These are phyloP conservation scores for Sporothrix brunneoviolacea DNA, from an alignment of 2,329 filamentous ascomycete genomes.

Conservation along the genomic window DNA sequence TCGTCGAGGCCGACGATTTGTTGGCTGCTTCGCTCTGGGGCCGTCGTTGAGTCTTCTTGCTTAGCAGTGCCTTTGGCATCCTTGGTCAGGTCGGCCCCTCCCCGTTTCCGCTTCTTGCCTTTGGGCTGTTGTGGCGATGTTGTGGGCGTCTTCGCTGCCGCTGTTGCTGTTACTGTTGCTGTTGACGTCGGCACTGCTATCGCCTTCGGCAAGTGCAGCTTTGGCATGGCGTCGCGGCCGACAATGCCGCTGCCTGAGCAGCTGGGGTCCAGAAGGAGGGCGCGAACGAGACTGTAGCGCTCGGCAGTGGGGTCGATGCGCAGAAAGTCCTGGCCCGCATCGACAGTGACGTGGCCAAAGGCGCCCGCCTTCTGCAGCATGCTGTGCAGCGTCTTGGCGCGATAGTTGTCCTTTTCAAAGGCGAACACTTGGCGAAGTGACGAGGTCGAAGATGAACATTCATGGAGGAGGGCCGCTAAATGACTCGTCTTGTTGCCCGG, in stretches of 20 bases:
- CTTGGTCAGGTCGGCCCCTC: neutral
- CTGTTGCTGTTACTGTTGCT: neutral
- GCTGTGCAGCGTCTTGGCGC: slow-evolving; percentile 70
- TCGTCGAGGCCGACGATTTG: slow-evolving; percentile 31
- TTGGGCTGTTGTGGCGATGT: slow-evolving; percentile 9
- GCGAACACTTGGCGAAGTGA: slow-evolving; percentile 52
- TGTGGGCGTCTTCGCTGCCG: slow-evolving; percentile 14
- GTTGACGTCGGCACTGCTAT: slow-evolving; percentile 14
- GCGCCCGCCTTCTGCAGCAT: slow-evolving; percentile 80
- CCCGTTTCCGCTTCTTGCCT: slow-evolving; percentile 43
- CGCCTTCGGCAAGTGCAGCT: slow-evolving; percentile 51
- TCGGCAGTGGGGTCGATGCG: slow-evolving; percentile 59
- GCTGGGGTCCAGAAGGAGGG: slow-evolving; percentile 82
- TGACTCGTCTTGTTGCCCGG: slow-evolving; percentile 98
- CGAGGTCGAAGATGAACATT: slow-evolving; percentile 6
- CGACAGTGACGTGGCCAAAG: slow-evolving; percentile 55
- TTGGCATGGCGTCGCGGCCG: slow-evolving; percentile 71
- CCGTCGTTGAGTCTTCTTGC: no score
- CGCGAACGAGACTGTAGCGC: slow-evolving; percentile 64
- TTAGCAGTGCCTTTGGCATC: neutral
- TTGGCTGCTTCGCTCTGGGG: slow-evolving; percentile 26
- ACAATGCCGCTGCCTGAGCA: slow-evolving; percentile 95
- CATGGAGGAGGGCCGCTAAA: slow-evolving; percentile 65
- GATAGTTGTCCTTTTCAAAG: slow-evolving; percentile 67
- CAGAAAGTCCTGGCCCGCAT: slow-evolving; percentile 74